Conservation (phyloP, 2,329 filamentous ascomycete genomes). For the Stachybotrys elegans region DNA sequence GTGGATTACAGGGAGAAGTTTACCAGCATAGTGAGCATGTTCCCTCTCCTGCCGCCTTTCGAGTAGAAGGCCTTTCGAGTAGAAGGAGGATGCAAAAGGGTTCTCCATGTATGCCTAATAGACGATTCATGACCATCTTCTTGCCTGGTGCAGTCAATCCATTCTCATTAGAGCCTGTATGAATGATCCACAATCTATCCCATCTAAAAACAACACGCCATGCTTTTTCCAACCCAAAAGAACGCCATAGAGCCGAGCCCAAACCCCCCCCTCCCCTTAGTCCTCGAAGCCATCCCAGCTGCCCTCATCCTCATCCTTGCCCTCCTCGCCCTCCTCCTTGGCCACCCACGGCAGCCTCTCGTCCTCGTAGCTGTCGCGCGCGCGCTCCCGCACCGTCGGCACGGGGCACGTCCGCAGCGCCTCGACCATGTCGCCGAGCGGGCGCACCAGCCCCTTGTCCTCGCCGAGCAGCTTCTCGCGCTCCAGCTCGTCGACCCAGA, state of each 20-base stretch:
- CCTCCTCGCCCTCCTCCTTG: conserved; percentile 26
- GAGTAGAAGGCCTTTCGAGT: too few relatives aligned
- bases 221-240: background rate
- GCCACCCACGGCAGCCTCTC: conserved; percentile 58
- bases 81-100: too few relatives aligned
- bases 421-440: conserved; percentile 51
- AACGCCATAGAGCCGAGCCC: background rate
- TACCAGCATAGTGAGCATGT: background rate
- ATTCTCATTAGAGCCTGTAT: too few relatives aligned
- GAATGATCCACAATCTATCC: too few relatives aligned
- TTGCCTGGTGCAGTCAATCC: too few relatives aligned
- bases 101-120: too few relatives aligned
- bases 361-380: conserved; percentile 67
- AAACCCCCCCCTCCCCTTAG: conserved; percentile 26
- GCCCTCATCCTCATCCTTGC: conserved; percentile 33
- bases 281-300: conserved; percentile 69
- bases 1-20: conserved; percentile 3
- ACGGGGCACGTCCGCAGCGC: conserved; percentile 54
- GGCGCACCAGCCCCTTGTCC: conserved; percentile 44
- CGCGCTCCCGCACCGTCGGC: conserved; percentile 67
- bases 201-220: background rate
- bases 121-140: too few relatives aligned
- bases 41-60: background rate
- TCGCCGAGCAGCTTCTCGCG: conserved; percentile 52
- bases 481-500: conserved; percentile 88